A percentile compares a stretch with the other conserved stretches of the same genome.
phyloP scores from a whole-genome alignment of 1,139 yeast species.

The Candida tunisiensis region DNA sequence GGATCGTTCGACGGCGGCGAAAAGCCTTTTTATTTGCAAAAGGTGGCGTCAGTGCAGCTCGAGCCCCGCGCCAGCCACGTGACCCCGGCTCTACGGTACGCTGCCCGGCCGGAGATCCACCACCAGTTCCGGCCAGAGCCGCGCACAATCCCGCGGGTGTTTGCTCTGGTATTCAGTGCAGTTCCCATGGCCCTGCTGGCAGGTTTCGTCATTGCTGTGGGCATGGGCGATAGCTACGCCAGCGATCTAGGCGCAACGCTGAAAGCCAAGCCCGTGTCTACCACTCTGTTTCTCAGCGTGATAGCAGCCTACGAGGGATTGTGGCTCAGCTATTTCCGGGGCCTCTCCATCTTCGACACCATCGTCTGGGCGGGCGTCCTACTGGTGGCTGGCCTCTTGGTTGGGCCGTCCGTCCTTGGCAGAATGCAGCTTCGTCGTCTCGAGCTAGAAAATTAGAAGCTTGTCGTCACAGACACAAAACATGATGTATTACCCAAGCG shows the following conservation, averaged over 20 bases:
- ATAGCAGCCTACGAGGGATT: slow-evolving; percentile 44
- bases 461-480: too few relatives aligned
- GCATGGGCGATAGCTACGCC: slow-evolving; percentile 10
- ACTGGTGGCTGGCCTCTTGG: slow-evolving; percentile 38
- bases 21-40: slow-evolving; percentile 6
- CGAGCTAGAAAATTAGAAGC: too few relatives aligned
- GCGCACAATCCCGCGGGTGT: slow-evolving; percentile 31
- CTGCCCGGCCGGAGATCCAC: slow-evolving; percentile 45
- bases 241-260: slow-evolving; percentile 8
- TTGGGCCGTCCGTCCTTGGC: too few relatives aligned
- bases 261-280: slow-evolving; percentile 12
- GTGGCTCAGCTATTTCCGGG: slow-evolving; percentile 53
- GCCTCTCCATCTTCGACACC: slow-evolving; percentile 57
- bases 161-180: slow-evolving; percentile 40
- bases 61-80: slow-evolving; percentile 5
- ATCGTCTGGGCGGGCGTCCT: slow-evolving; percentile 34
- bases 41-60: slow-evolving; percentile 4
- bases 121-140: slow-evolving; percentile 50
- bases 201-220: too few relatives aligned
- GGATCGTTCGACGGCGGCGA: slow-evolving; percentile 10
- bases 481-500: too few relatives aligned
- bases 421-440: too few relatives aligned
- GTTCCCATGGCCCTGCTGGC: slow-evolving; percentile 27
- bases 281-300: slow-evolving; percentile 31
- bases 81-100: slow-evolving; percentile 21